These are phyloP conservation scores for Coniella vitis DNA, from an alignment of 2,329 filamentous ascomycete species.

Conservation along the genomic window DNA sequence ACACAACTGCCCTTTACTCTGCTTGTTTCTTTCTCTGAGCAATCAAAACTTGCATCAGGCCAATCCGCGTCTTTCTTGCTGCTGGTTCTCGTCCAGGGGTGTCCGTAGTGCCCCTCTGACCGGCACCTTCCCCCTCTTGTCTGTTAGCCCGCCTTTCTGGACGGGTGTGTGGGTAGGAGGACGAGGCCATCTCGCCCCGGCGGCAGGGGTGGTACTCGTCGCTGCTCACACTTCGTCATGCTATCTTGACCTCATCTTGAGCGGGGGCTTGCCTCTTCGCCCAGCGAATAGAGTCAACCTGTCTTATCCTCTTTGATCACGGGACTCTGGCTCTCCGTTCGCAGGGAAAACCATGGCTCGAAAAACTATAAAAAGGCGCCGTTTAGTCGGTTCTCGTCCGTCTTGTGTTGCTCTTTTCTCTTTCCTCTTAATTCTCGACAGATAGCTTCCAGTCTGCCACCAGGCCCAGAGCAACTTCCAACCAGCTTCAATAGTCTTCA, in stretches of 20 bases:
- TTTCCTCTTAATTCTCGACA: constrained; percentile 26
- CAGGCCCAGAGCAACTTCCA: constrained; percentile 12
- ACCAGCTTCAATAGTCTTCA: constrained; percentile 18
- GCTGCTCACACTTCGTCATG: constrained; percentile 23
- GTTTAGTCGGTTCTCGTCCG: constrained; percentile 37
- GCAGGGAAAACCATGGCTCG: constrained; percentile 25
- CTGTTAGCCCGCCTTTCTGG: constrained; percentile 21
- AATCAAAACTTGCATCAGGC: constrained; percentile 25
- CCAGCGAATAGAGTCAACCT: constrained; percentile 38
- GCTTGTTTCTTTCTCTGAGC: constrained; percentile 25
- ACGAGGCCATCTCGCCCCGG: constrained; percentile 15
- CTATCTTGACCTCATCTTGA: constrained; percentile 23
- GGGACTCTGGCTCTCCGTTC: constrained; percentile 27
- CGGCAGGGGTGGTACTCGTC: constrained; percentile 19
- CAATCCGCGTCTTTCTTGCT: constrained; percentile 22
- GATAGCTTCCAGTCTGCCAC: constrained; percentile 16
- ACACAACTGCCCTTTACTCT: constrained; percentile 21
- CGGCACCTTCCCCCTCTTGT: constrained; percentile 20
- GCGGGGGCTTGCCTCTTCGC: constrained; percentile 32
- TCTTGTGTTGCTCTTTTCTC: constrained; percentile 49
- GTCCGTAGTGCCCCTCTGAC: constrained; percentile 22
- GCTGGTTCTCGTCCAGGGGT: constrained; percentile 24
- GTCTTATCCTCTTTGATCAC: constrained; percentile 34
- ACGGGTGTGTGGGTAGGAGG: constrained; percentile 17
- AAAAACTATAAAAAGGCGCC: constrained; percentile 59